Conservation (phyloP, 148 eudicot genomes). For the Simmondsia chinensis region DNA sequence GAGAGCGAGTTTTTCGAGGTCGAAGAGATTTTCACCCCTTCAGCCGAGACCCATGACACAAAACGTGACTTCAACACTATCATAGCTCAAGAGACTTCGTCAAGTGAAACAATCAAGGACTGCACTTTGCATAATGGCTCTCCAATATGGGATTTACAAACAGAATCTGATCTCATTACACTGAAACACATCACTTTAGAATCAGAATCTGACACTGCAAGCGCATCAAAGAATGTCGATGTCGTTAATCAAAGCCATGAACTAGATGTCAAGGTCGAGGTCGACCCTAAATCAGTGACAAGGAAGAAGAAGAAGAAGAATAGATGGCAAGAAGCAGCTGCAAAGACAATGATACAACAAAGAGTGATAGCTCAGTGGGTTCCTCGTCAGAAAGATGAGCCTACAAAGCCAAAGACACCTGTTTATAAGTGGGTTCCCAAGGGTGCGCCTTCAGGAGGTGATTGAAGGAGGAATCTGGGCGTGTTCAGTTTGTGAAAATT, state of each 20-base stretch:
- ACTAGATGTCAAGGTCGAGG: slow-evolving; percentile 21
- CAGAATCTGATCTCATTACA: neutral
- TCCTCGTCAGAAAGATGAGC: slow-evolving; percentile 23
- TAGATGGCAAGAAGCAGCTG: slow-evolving; percentile 25
- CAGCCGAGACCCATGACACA: slow-evolving; percentile 8
- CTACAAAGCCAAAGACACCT: slow-evolving; percentile 16
- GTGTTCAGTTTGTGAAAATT: no score
- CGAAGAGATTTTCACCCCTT: slow-evolving; percentile 24
- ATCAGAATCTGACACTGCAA: neutral
- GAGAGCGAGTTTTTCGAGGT: slow-evolving; percentile 35
- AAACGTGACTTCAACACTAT: neutral
- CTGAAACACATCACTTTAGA: slow-evolving; percentile 6
- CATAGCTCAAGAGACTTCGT: neutral
- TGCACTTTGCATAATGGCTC: slow-evolving; percentile 17
- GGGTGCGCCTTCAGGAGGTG: slow-evolving; percentile 10
- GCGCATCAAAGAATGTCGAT: slow-evolving; percentile 5
- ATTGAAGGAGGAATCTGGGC: neutral
- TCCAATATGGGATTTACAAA: slow-evolving; percentile 25
- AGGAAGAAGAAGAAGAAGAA: slow-evolving; percentile 10
- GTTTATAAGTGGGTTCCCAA: slow-evolving; percentile 29
- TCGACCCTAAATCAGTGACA: slow-evolving; percentile 17
- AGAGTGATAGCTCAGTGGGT: slow-evolving; percentile 34
- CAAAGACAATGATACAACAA: slow-evolving; percentile 29
- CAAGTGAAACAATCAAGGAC: slow-evolving; percentile 8
- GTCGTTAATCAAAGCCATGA: slow-evolving; percentile 14